phyloP scores from a whole-genome alignment of 1,284 basidiomycete genomes.

The Ganoderma sinense region DNA sequence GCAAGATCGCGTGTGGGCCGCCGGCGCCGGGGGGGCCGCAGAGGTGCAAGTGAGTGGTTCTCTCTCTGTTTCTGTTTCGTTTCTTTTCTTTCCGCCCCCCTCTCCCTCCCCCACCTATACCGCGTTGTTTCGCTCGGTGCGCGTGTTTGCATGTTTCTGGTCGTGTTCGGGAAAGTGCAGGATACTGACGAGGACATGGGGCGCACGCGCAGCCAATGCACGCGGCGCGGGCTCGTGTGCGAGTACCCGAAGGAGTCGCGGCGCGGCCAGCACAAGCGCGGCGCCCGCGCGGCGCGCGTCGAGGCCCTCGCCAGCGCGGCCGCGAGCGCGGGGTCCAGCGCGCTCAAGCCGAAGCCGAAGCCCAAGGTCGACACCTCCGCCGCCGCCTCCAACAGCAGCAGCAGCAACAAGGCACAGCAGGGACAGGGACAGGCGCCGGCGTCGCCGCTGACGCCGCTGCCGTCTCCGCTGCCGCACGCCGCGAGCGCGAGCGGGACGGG shows the following conservation, averaged over 20 bases:
- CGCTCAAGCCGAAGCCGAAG: constrained; percentile 13
- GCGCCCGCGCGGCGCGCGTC: constrained; percentile 34
- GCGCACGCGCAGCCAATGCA: constrained; percentile 51
- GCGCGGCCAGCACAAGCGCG: constrained; percentile 58
- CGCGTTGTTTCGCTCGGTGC: too few relatives aligned
- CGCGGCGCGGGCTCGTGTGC: constrained; percentile 53
- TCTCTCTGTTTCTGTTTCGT: background rate
- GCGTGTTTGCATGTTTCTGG: too few relatives aligned
- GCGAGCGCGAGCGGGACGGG: too few relatives aligned
- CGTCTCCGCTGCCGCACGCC: constrained; percentile 8
- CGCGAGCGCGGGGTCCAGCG: background rate
- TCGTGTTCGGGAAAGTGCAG: too few relatives aligned
- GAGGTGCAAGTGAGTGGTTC: constrained; percentile 44
- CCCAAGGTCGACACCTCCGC: background rate
- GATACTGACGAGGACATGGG: background rate
- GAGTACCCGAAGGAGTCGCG: constrained; percentile 61
- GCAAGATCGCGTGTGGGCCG: constrained; percentile 48
- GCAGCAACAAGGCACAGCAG: background rate
- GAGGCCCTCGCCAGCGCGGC: constrained; percentile 30
- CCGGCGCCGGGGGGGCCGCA: constrained; percentile 38
- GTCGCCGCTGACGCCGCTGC: constrained; percentile 27
- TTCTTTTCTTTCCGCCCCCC: background rate
- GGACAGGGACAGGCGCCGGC: background rate
- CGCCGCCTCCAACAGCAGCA: background rate
- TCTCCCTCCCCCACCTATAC: too few relatives aligned